Evolutionary conservation across 2,329 filamentous ascomycete genomes (phyloP), one percentile per base, ranked within the genome.

Genomic region (Chaetomiaceae sp.): DNA sequence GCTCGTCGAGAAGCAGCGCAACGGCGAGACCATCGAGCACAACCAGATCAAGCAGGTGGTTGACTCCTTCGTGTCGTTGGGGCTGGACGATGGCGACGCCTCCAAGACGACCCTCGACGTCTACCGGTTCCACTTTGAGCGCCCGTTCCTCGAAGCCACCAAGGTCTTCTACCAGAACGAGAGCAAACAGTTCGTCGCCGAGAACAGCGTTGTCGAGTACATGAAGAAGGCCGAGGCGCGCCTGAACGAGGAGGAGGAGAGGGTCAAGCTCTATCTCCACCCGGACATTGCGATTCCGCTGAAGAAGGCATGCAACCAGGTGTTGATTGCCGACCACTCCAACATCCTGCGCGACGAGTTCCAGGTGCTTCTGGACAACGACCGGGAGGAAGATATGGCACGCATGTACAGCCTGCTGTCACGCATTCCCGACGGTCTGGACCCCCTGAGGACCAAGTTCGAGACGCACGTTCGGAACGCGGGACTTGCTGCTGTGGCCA

Each of bases 201-300:
- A 97, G 70, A 99, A 99, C 69, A 95, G 88, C 59, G 91, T 99
- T 4, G 91, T 99, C 31, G 94, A 99, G 68, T 99, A 97, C 73
- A 97, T 99, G 94, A 97, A 97, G 78, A 99, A 99, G 80, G 95
- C 94, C 0, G 92, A 97, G 72, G 74, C 83, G 38, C 85, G 94
- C 29, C 74, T 99, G 56, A 83, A 89, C 7, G 94, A 99, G 71
- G 94, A 99, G 71, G 94, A 95, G 73, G 89, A 92, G 67, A 89
- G 94, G 23, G 94, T 99, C 9, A 84, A 84, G 60, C 83, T 97
- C 66, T 99, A 95, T 66, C 79, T 99, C 42, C 90, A 97, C 65
- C 83, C 84, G 33, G 94, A 99, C 70, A 96, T 97, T 54, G 88
- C 89, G 62, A 75, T 84, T 7, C 85, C 85, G 15, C 76, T 99